Conservation (phyloP, 805 yeast genomes). For the Candida vartiovaarae region DNA sequence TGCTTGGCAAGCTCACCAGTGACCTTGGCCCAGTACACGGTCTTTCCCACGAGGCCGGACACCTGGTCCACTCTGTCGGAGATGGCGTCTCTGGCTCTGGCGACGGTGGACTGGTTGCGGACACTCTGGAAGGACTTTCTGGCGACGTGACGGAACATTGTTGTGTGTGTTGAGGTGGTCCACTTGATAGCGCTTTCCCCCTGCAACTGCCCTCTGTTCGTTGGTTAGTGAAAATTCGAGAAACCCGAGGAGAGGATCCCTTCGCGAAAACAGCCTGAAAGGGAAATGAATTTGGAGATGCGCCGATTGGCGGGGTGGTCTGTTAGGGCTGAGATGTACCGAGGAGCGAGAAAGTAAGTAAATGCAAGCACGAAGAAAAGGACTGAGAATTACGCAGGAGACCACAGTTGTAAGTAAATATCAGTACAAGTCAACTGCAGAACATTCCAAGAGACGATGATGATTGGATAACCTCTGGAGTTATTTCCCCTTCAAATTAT, state of each 20-base stretch:
- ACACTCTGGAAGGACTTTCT: slow-evolving; percentile 24
- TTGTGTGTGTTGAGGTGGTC: neutral
- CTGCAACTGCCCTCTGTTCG: neutral
- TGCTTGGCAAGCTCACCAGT: slow-evolving; percentile 42
- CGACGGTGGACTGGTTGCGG: slow-evolving; percentile 22
- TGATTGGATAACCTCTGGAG: too few relatives aligned
- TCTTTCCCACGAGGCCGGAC: slow-evolving; percentile 37
- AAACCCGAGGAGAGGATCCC: neutral
- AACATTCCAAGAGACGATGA: too few relatives aligned
- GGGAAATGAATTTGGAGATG: neutral
- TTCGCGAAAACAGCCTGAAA: slow-evolving; percentile 1
- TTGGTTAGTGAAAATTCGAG: neutral
- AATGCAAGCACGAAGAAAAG: neutral
- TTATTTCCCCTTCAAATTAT: too few relatives aligned
- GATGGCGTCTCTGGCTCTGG: slow-evolving; percentile 33
- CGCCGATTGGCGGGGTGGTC: neutral
- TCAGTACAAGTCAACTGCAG: too few relatives aligned
- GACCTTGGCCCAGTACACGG: slow-evolving; percentile 74
- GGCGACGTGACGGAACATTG: slow-evolving; percentile 20
- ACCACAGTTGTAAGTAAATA: neutral
- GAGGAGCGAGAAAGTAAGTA: neutral
- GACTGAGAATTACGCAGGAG: neutral
- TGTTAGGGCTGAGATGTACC: slow-evolving; percentile 1
- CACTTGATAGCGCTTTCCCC: too few relatives aligned
- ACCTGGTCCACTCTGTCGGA: slow-evolving; percentile 28